phyloP scores from a whole-genome alignment of 306 rosid genomes.

The Citrullus mucosospermus region DNA sequence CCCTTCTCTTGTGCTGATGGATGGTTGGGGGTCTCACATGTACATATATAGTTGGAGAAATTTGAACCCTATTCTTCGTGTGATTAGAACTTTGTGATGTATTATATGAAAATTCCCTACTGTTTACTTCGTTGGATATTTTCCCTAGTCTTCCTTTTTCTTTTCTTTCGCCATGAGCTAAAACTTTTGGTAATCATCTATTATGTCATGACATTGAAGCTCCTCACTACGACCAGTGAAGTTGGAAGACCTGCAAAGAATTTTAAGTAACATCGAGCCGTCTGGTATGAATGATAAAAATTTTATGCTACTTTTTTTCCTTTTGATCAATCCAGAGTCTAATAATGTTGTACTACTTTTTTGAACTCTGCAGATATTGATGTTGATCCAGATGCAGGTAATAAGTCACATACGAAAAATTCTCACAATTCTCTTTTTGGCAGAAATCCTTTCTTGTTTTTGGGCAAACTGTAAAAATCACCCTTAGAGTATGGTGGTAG shows the following conservation, averaged over 20 bases:
- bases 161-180: slow-evolving; percentile 23
- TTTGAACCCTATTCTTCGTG: not conserved
- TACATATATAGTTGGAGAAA: not conserved
- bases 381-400: slow-evolving; percentile 82
- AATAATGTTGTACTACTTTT: not conserved
- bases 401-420: not conserved
- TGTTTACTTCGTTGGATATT: not conserved
- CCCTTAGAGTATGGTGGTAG: too few relatives aligned
- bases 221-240: slow-evolving; percentile 72
- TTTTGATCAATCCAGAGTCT: too few relatives aligned
- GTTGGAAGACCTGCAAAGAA: slow-evolving; percentile 77
- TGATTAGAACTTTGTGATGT: not conserved
- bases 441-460: not conserved
- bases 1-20: too few relatives aligned
- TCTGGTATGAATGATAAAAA: slow-evolving; percentile 31
- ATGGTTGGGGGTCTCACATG: too few relatives aligned
- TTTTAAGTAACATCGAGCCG: slow-evolving; percentile 65
- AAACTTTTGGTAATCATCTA: slow-evolving; percentile 12
- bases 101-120: not conserved
- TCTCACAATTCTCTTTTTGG: not conserved
- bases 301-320: too few relatives aligned
- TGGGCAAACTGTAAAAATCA: too few relatives aligned
- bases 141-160: not conserved
- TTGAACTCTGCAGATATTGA: slow-evolving; percentile 39
- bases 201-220: slow-evolving; percentile 13